A percentile compares a stretch with the other conserved stretches of the same genome.
Evolutionary conservation across 345 rosid species (phyloP).

Genomic region (Aegle marmelos): DNA sequence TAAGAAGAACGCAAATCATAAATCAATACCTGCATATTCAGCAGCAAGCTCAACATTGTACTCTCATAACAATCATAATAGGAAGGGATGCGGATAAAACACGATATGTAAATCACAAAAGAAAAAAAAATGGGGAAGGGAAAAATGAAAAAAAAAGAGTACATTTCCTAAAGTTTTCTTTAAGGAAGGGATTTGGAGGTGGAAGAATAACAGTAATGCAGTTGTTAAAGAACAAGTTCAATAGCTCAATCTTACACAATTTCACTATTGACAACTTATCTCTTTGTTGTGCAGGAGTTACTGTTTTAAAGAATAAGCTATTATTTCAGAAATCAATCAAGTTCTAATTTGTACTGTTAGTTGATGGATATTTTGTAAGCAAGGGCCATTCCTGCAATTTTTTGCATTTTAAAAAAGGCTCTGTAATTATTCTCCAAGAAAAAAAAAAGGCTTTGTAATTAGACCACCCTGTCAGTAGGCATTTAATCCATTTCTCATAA

Average conservation of each 20-base stretch:
- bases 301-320: neutral
- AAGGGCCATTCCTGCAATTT: neutral
- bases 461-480: neutral
- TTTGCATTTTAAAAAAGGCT: neutral
- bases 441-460: neutral
- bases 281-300: neutral
- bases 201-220: neutral
- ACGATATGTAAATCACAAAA: neutral
- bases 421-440: too few relatives aligned
- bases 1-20: slow-evolving; percentile 88
- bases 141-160: neutral
- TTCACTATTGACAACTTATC: neutral
- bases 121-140: neutral
- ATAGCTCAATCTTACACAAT: neutral
- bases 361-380: neutral
- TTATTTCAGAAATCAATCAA: neutral
- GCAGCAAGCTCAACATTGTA: slow-evolving; percentile 3
- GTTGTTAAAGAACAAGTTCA: neutral
- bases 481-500: neutral
- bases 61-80: neutral
- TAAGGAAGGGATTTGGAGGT: neutral
- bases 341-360: neutral
- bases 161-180: neutral
- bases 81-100: neutral
- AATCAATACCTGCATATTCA: slow-evolving; percentile 64